Conservation (phyloP, 2,329 filamentous ascomycete genomes). For the Aspergillus sp. region DNA sequence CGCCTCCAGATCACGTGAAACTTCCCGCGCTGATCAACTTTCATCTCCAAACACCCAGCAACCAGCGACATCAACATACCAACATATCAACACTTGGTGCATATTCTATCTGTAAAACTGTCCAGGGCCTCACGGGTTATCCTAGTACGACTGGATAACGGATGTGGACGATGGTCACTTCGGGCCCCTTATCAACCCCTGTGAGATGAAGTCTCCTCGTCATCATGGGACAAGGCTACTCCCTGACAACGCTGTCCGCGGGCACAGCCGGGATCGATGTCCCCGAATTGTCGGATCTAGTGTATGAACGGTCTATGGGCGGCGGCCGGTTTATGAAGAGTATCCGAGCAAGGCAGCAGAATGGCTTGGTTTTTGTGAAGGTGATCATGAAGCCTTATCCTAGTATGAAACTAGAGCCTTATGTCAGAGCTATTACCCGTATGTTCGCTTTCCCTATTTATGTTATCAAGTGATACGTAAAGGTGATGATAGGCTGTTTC, state of each 20-base stretch:
- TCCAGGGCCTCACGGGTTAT: too few species aligned
- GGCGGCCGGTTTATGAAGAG: slow-evolving; percentile 95
- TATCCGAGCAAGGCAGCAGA: slow-evolving; percentile 78
- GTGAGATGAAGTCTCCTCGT: slow-evolving; percentile 24
- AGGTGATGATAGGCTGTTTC: neutral
- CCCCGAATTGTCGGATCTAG: slow-evolving; percentile 79
- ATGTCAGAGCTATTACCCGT: slow-evolving; percentile 70
- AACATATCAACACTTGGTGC: too few species aligned
- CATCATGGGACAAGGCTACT: slow-evolving; percentile 93
- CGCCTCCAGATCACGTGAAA: neutral
- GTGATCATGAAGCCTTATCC: slow-evolving; percentile 88
- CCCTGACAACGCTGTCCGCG: slow-evolving; percentile 80
- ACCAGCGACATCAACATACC: neutral
- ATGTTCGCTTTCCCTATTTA: slow-evolving; percentile 25
- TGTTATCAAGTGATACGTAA: neutral
- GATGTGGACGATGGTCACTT: neutral
- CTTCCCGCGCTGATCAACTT: neutral
- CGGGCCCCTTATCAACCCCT: neutral
- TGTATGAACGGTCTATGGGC: slow-evolving; percentile 86
- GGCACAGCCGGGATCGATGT: slow-evolving; percentile 91
- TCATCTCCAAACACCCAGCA: neutral
- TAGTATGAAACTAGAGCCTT: slow-evolving; percentile 68
- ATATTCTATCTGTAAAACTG: too few species aligned
- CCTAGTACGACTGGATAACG: too few species aligned
- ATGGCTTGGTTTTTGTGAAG: slow-evolving; percentile 89